These are phyloP conservation scores for Diddensiella caesifluorescens DNA, from an alignment of 805 yeast species.

Conservation along the genomic window DNA sequence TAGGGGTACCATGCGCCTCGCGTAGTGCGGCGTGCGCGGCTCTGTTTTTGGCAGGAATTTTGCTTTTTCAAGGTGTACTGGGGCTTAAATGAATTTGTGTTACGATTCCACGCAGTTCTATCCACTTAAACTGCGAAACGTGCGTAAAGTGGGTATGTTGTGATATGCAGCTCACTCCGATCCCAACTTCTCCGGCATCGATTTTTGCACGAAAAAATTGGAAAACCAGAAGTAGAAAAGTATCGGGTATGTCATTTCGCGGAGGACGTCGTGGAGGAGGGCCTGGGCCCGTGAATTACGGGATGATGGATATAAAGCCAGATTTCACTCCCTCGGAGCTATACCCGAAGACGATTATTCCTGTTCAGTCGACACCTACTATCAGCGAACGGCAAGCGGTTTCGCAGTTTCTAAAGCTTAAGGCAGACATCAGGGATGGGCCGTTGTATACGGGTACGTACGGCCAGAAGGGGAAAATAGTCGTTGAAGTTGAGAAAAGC, in stretches of 20 bases:
- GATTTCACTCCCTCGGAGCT: slow-evolving; percentile 21
- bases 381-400: slow-evolving; percentile 22
- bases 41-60: too few species aligned
- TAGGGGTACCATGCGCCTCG: too few species aligned
- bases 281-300: slow-evolving; percentile 14
- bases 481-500: slow-evolving; percentile 20
- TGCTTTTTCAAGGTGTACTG: too few species aligned
- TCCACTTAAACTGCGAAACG: too few species aligned
- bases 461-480: slow-evolving; percentile 17
- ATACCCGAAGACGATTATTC: slow-evolving; percentile 23
- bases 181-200: background rate
- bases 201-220: background rate
- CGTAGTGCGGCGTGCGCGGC: too few species aligned
- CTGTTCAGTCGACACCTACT: slow-evolving; percentile 19
- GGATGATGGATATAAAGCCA: slow-evolving; percentile 16
- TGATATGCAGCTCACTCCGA: background rate
- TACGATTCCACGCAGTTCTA: too few species aligned
- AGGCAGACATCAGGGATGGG: slow-evolving; percentile 24
- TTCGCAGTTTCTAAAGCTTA: slow-evolving; percentile 23
- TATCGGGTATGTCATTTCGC: slow-evolving; percentile 20
- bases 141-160: too few species aligned
- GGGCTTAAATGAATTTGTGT: too few species aligned
- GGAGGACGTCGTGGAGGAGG: slow-evolving; percentile 25
- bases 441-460: slow-evolving; percentile 26
- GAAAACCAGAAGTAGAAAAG: background rate